phyloP scores from a whole-genome alignment of 2,329 filamentous ascomycete genomes.

The Rhynchosporium graminicola region DNA sequence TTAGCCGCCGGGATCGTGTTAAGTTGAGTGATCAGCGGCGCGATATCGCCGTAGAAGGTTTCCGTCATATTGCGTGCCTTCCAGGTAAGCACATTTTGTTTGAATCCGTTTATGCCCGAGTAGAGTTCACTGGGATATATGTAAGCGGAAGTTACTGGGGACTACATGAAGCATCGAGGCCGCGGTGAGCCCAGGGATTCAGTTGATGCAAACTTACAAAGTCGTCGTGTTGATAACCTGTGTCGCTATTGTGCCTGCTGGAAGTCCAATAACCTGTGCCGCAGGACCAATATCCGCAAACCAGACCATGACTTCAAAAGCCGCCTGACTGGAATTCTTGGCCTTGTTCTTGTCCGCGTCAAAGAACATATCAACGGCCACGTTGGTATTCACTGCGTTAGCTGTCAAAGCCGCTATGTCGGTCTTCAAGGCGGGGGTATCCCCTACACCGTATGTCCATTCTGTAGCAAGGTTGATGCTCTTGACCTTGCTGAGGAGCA shows the following conservation, averaged over 20 bases:
- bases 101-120: constrained; percentile 18
- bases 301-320: constrained; percentile 60
- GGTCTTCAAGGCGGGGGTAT: constrained; percentile 46
- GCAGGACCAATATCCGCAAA: constrained; percentile 50
- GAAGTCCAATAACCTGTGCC: constrained; percentile 48
- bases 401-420: constrained; percentile 39
- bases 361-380: constrained; percentile 61
- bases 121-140: constrained; percentile 17
- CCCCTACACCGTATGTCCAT: constrained; percentile 48
- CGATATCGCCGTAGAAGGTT: constrained; percentile 21
- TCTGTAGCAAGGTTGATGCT: constrained; percentile 6
- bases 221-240: constrained; percentile 8
- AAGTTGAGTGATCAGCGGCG: constrained; percentile 19
- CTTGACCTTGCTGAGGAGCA: background rate
- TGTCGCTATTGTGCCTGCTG: background rate
- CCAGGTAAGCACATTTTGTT: constrained; percentile 23
- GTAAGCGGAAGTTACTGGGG: background rate
- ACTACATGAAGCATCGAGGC: too few relatives aligned
- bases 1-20: background rate
- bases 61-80: constrained; percentile 11
- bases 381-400: constrained; percentile 52
- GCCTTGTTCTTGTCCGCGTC: constrained; percentile 48
- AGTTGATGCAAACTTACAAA: constrained; percentile 20
- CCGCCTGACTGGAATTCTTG: constrained; percentile 42
- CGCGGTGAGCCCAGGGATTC: background rate